A percentile compares a stretch with the other conserved stretches of the same genome.
phyloP scores from a whole-genome alignment of 176 grass and related monocot genomes.

The Urochloa ruziziensis region DNA sequence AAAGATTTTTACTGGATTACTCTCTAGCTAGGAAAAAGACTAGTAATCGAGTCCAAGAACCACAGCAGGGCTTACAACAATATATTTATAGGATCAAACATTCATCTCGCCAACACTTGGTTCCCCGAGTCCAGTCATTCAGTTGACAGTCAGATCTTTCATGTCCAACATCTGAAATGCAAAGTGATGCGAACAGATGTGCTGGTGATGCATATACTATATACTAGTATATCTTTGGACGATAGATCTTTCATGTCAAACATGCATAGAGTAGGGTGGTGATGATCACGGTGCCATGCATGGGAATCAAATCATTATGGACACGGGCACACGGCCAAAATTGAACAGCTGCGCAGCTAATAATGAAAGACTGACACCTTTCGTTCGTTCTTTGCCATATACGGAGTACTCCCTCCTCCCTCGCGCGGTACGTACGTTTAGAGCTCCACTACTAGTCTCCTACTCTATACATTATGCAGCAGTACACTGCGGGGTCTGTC shows the following conservation, averaged over 20 bases:
- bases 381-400: conserved; percentile 4
- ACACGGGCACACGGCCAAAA: conserved; percentile 32
- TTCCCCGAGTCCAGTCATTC: not conserved
- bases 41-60: no score
- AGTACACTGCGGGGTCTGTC: not conserved
- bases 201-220: no score
- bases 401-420: no score
- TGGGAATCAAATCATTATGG: conserved; percentile 42
- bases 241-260: conserved; percentile 43
- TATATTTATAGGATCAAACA: not conserved
- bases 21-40: not conserved
- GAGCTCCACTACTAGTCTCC: not conserved
- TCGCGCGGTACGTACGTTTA: no score
- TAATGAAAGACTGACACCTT: conserved; percentile 42
- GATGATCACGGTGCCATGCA: conserved; percentile 8
- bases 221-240: not conserved
- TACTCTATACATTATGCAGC: not conserved
- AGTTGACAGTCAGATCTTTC: not conserved
- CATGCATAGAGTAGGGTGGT: conserved; percentile 18
- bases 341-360: conserved; percentile 23
- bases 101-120: not conserved
- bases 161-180: no score
- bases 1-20: not conserved
- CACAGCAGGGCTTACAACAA: not conserved
- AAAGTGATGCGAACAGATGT: not conserved